These are phyloP conservation scores for Trametes sanguinea DNA, from an alignment of 768 basidiomycete genomes.

Conservation along the genomic window DNA sequence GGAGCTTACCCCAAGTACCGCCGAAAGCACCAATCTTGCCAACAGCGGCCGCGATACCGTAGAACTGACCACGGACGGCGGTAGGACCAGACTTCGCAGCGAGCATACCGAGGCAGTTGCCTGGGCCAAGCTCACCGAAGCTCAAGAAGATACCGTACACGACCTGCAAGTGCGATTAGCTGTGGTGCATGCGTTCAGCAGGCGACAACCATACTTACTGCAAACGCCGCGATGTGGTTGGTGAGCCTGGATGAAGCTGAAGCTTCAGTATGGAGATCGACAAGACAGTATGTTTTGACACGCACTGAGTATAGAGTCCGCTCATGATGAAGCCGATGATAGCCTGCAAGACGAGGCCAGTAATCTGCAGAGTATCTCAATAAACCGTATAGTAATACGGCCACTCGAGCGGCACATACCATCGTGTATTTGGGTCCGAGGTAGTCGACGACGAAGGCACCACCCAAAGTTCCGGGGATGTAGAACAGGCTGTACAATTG, in stretches of 20 bases:
- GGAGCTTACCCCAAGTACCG: slow-evolving; percentile 67
- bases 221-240: slow-evolving; percentile 70
- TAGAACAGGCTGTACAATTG: slow-evolving; percentile 53
- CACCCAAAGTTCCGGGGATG: slow-evolving; percentile 69
- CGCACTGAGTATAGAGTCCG: slow-evolving; percentile 64
- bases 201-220: slow-evolving; percentile 43
- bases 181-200: neutral
- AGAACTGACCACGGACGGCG: slow-evolving; percentile 82
- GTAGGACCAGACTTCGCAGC: slow-evolving; percentile 87
- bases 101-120: slow-evolving; percentile 83
- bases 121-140: slow-evolving; percentile 89
- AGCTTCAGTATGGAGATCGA: neutral
- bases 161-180: slow-evolving; percentile 43
- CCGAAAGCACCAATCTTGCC: slow-evolving; percentile 86
- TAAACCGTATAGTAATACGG: neutral
- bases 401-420: slow-evolving; percentile 40
- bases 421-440: slow-evolving; percentile 77
- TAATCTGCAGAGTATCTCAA: slow-evolving; percentile 48
- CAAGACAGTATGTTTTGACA: neutral
- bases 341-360: slow-evolving; percentile 66
- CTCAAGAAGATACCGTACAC: slow-evolving; percentile 90
- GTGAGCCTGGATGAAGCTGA: slow-evolving; percentile 45
- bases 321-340: slow-evolving; percentile 89
- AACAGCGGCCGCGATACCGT: slow-evolving; percentile 82
- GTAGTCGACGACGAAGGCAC: slow-evolving; percentile 75